A percentile compares a stretch with the other conserved stretches of the same genome.
Evolutionary conservation across 179 eudicot genomes (phyloP).

Genomic region (Heliamphora pulchella): DNA sequence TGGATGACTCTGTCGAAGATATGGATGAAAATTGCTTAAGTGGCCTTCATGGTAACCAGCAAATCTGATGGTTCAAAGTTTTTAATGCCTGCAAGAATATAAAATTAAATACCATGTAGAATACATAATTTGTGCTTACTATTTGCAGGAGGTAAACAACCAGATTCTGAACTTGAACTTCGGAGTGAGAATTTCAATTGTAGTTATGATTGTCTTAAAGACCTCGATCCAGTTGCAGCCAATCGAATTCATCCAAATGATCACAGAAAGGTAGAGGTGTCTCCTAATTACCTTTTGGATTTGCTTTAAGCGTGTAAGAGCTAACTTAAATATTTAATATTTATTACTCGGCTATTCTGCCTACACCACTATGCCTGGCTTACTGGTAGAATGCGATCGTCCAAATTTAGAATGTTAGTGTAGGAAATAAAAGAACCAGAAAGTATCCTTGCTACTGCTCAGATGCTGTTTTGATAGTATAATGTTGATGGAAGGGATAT

Average conservation of each 20-base stretch:
- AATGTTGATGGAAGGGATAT: too few species aligned
- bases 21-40: conserved; percentile 29
- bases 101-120: not conserved
- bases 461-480: too few species aligned
- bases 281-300: not conserved
- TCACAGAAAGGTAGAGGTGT: conserved; percentile 59
- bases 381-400: not conserved
- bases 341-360: not conserved
- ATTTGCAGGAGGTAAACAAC: conserved; percentile 28
- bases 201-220: conserved; percentile 53
- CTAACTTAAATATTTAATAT: not conserved
- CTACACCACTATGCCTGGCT: not conserved
- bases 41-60: conserved; percentile 43
- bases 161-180: conserved; percentile 28
- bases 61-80: not conserved
- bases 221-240: conserved; percentile 82
- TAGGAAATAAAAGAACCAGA: not conserved
- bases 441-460: not conserved
- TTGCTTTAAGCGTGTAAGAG: not conserved
- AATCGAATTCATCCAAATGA: conserved; percentile 95
- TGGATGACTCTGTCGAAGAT: conserved; percentile 59
- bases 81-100: not conserved
- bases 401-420: not conserved
- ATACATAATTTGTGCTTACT: not conserved
- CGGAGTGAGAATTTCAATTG: conserved; percentile 22